These are phyloP conservation scores for Alternaria sp. DNA, from an alignment of 2,329 filamentous ascomycete species.

Conservation along the genomic window DNA sequence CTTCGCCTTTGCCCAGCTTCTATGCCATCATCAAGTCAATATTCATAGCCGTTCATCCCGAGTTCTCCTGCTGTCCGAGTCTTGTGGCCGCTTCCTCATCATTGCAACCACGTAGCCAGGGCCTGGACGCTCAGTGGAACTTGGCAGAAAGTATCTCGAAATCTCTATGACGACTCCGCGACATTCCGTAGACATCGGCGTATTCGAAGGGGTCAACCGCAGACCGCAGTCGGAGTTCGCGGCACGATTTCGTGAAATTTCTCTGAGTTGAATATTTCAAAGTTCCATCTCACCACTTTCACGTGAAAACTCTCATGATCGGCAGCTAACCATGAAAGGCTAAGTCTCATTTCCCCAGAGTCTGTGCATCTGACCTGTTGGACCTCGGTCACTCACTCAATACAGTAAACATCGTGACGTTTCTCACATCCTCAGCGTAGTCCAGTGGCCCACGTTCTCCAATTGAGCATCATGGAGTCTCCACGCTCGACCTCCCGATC, in stretches of 20 bases:
- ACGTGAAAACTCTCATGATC: constrained; percentile 27
- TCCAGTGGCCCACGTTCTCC: neutral
- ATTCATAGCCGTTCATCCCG: neutral
- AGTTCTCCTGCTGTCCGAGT: neutral
- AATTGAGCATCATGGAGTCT: constrained; percentile 27
- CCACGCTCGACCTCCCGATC: constrained; percentile 34
- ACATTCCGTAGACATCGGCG: neutral
- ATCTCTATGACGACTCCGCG: neutral
- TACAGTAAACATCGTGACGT: constrained; percentile 5
- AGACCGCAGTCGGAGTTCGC: neutral
- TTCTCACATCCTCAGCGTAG: neutral
- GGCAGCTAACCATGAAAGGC: constrained; percentile 18
- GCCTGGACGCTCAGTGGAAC: neutral
- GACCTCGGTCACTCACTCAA: constrained; percentile 36
- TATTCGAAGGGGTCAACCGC: neutral
- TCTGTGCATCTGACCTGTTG: constrained; percentile 22
- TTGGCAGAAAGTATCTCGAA: neutral
- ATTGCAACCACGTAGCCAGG: neutral
- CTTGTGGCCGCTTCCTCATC: neutral
- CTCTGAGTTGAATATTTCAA: neutral
- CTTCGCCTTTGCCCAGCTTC: neutral
- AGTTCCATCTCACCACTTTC: constrained; percentile 15
- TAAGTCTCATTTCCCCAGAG: constrained; percentile 26
- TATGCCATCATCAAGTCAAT: neutral
- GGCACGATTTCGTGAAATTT: neutral